A percentile compares a stretch with the other conserved stretches of the same genome.
Evolutionary conservation across 805 yeast genomes (phyloP).

Genomic region (Pichia heedii): DNA sequence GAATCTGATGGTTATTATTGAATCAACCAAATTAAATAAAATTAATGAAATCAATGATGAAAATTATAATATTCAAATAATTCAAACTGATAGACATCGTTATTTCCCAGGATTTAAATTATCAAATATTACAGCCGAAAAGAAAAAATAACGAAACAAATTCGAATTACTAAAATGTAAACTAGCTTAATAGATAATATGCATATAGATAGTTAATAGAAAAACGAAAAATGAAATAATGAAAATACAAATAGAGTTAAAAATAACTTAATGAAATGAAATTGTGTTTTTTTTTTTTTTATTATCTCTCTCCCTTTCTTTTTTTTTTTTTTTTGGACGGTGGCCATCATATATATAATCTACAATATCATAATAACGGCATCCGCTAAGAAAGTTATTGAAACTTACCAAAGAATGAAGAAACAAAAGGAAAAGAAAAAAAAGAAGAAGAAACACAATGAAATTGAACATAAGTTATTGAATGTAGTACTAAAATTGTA

Average conservation of each 20-base stretch:
- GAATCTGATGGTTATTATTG: neutral
- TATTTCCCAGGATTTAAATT: conserved; percentile 36
- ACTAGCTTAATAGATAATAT: too few species aligned
- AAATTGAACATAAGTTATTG: too few species aligned
- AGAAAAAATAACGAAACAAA: too few species aligned
- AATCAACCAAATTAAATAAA: neutral
- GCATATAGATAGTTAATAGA: neutral
- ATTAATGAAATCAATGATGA: neutral
- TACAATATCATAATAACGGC: conserved; percentile 31
- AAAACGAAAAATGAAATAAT: neutral
- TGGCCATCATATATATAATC: too few species aligned
- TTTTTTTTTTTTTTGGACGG: conserved; percentile 49
- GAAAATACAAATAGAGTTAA: neutral
- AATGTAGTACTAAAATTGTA: too few species aligned
- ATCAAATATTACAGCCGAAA: neutral
- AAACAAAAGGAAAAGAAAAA: too few species aligned
- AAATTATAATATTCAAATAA: conserved; percentile 18
- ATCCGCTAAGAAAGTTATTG: conserved; percentile 46
- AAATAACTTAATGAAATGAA: neutral
- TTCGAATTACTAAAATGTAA: too few species aligned
- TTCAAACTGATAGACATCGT: conserved; percentile 32
- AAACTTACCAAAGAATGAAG: conserved; percentile 48
- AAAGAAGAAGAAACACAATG: too few species aligned
- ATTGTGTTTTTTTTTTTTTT: too few species aligned
- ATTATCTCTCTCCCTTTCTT: too few species aligned